Conservation (phyloP, 176 grass and related monocot genomes). For the Chloris gayana region DNA sequence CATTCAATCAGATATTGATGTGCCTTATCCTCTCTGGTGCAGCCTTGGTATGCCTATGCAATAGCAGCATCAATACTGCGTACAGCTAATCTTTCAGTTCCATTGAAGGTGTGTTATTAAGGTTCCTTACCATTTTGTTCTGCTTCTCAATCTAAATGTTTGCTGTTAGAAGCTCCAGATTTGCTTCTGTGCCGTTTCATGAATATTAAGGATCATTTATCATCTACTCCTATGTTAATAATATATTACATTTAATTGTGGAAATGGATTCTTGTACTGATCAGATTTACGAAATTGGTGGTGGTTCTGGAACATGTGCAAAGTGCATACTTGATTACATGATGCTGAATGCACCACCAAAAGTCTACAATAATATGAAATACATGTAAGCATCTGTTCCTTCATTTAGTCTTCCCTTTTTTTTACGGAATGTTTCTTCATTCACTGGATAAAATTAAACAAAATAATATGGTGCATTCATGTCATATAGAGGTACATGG, state of each 20-base stretch:
- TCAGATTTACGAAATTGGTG: slow-evolving; percentile 98
- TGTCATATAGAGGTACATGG: not conserved
- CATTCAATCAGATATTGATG: slow-evolving; percentile 25
- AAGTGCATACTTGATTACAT: slow-evolving; percentile 96
- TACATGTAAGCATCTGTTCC: slow-evolving; percentile 73
- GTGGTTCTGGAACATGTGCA: slow-evolving; percentile 95
- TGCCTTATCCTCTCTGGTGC: slow-evolving; percentile 33
- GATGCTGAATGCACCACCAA: slow-evolving; percentile 92
- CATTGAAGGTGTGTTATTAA: slow-evolving; percentile 62
- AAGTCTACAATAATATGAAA: slow-evolving; percentile 92
- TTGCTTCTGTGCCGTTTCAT: not conserved
- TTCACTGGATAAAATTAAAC: not conserved
- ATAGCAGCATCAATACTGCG: slow-evolving; percentile 86
- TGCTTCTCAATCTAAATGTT: not conserved
- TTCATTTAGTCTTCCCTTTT: not conserved
- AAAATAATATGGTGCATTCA: slow-evolving; percentile 6
- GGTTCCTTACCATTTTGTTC: slow-evolving; percentile 5
- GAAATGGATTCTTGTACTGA: slow-evolving; percentile 20
- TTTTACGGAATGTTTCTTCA: not conserved
- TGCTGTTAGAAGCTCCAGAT: not conserved
- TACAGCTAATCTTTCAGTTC: slow-evolving; percentile 90
- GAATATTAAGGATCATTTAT: slow-evolving; percentile 10
- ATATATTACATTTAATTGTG: slow-evolving; percentile 3
- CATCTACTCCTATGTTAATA: too few relatives aligned
- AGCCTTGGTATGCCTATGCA: slow-evolving; percentile 99